Percentiles rank a stretch among this genome's conserved stretches.
Conservation (phyloP, 352 stramenopile species). For the Phytophthora tubulina region DNA sequence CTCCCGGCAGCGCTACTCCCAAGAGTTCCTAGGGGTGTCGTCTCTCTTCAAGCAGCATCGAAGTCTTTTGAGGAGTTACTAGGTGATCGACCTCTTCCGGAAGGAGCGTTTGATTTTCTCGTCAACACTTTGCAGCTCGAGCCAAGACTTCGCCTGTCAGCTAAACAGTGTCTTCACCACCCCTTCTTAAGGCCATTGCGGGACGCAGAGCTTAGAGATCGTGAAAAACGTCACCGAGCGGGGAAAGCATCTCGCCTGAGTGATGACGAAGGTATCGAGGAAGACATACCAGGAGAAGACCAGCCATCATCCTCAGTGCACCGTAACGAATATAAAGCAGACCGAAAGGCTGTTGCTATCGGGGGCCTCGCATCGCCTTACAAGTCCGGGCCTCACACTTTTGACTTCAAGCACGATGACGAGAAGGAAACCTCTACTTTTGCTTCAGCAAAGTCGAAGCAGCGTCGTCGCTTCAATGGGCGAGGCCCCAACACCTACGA, state of each 20-base stretch:
- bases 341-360: constrained; percentile 22
- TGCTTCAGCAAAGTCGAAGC: constrained; percentile 33
- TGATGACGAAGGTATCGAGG: constrained; percentile 80
- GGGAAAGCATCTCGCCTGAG: constrained; percentile 17
- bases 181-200: constrained; percentile 64
- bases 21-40: constrained; percentile 66
- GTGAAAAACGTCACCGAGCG: constrained; percentile 44
- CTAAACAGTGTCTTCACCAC: constrained; percentile 61
- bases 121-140: constrained; percentile 70
- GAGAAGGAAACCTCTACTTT: constrained; percentile 7
- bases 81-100: constrained; percentile 48
- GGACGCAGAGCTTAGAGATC: constrained; percentile 61
- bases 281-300: constrained; percentile 72
- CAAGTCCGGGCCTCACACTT: constrained; percentile 36
- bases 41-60: constrained; percentile 42
- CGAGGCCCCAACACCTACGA: constrained; percentile 26
- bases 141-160: constrained; percentile 60
- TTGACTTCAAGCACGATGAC: constrained; percentile 45
- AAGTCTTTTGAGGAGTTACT: constrained; percentile 64
- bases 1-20: constrained; percentile 53
- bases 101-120: constrained; percentile 79
- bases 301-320: not conserved
- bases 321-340: constrained; percentile 27
- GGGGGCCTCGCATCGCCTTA: constrained; percentile 6
- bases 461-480: constrained; percentile 10